These are phyloP conservation scores for Phytophthora pini DNA, from an alignment of 352 stramenopile genomes.

Conservation along the genomic window DNA sequence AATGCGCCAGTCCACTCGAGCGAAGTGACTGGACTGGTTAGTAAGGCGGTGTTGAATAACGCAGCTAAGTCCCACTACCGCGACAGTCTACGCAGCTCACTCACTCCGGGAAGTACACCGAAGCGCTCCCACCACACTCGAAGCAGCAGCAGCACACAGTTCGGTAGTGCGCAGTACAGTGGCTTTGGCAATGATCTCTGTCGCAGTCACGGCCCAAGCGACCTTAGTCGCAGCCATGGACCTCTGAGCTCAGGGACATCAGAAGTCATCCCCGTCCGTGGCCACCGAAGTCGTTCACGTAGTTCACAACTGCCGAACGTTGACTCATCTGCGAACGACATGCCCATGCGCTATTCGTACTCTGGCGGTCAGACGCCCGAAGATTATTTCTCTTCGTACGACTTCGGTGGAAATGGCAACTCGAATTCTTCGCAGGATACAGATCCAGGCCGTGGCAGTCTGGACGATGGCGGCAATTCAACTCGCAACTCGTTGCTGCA, in stretches of 20 bases:
- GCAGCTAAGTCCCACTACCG: constrained; percentile 82
- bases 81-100: constrained; percentile 63
- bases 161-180: constrained; percentile 31
- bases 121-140: constrained; percentile 48
- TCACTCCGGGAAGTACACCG: constrained; percentile 60
- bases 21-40: constrained; percentile 76
- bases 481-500: constrained; percentile 47
- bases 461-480: constrained; percentile 22
- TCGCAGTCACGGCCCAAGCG: constrained; percentile 35
- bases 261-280: constrained; percentile 47
- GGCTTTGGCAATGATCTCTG: constrained; percentile 39
- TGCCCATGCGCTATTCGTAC: constrained; percentile 71
- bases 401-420: constrained; percentile 42
- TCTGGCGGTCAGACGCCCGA: constrained; percentile 60
- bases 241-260: constrained; percentile 27
- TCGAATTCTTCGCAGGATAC: constrained; percentile 65
- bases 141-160: constrained; percentile 43
- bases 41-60: constrained; percentile 78
- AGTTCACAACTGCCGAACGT: constrained; percentile 56
- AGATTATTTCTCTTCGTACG: constrained; percentile 57
- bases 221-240: constrained; percentile 38
- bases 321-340: constrained; percentile 41
- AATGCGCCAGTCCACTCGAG: constrained; percentile 64
- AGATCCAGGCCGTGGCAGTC: constrained; percentile 38
- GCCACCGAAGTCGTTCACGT: constrained; percentile 59